Evolutionary conservation across 2,329 filamentous ascomycete genomes (phyloP), one percentile per base, ranked within the genome.

Genomic region (Ambrosiella beaveri): DNA sequence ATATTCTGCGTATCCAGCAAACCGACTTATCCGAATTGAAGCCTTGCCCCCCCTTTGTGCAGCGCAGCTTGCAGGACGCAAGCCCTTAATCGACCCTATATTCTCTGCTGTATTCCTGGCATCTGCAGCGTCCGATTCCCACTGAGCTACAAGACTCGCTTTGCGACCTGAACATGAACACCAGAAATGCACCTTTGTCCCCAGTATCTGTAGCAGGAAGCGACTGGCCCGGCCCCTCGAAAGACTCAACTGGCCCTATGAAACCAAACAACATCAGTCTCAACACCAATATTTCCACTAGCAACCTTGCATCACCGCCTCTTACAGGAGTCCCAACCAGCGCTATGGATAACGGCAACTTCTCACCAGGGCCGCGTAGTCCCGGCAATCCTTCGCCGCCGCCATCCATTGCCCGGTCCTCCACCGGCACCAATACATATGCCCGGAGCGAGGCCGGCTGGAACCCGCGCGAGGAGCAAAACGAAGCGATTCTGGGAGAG

Each of bases 351-450:
- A 84, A 80, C 70, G 76, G 73, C 65, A 65, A 71, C 63, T 81
- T 79, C 65, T 73, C 78, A 56, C 68, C 76, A 38, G 75, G 72
- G 62, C 78, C 74, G 69, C 76, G 74, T 71, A 80, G 73, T 67
- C 73, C 72, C 62, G 79, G 78, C 63, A 79, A 76, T 35, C 81
- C 91, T 56, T 96, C 91, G 55, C 90, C 91, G 57, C 91, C 93
- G 35, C 88, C 85, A 63, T 97, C 91, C 4, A 77, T 96, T 64
- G 88, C 86, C 62, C 79, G 86, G 62, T 94, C 88, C 56, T 96
- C 88, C 69, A 84, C 85, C 67, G 88, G 86, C 59, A 86, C 84
- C 45, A 79, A 79, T 61, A 69, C 84, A 62, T 88, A 84, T 74
- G 73, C 81, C 67, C 69, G 80, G 74, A 82, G 78, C 67, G 82